phyloP scores from a whole-genome alignment of 495 filamentous ascomycete genomes.

The Penicillium parvum region DNA sequence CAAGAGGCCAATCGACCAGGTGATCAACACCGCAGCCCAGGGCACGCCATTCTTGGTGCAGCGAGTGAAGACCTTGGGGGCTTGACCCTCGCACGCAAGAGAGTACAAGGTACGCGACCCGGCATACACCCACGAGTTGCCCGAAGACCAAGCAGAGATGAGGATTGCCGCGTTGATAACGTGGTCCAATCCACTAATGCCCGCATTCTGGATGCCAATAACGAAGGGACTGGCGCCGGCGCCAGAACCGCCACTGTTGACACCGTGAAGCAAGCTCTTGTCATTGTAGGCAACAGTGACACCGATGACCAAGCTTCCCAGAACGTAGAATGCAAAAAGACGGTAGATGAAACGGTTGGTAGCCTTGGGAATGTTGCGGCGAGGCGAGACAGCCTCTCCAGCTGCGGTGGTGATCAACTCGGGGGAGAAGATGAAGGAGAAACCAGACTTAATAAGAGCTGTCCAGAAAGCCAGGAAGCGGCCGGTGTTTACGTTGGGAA shows the following conservation, averaged over 20 bases:
- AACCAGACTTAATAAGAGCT: slow-evolving; percentile 41
- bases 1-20: slow-evolving; percentile 43
- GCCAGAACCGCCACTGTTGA: slow-evolving; percentile 39
- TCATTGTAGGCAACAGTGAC: slow-evolving; percentile 51
- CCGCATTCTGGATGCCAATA: slow-evolving; percentile 54
- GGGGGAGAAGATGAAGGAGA: slow-evolving; percentile 58
- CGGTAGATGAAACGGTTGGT: slow-evolving; percentile 79
- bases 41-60: slow-evolving; percentile 47
- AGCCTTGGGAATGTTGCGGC: slow-evolving; percentile 71
- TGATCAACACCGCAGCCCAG: slow-evolving; percentile 43
- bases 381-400: slow-evolving; percentile 72
- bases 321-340: slow-evolving; percentile 72
- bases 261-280: slow-evolving; percentile 45
- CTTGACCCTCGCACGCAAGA: slow-evolving; percentile 63
- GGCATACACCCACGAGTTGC: slow-evolving; percentile 73
- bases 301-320: slow-evolving; percentile 52
- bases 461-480: slow-evolving; percentile 41
- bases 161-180: slow-evolving; percentile 75
- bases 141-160: slow-evolving; percentile 62
- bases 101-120: slow-evolving; percentile 71
- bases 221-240: slow-evolving; percentile 53
- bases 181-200: slow-evolving; percentile 59
- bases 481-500: slow-evolving; percentile 24
- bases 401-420: slow-evolving; percentile 75
- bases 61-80: slow-evolving; percentile 49